Percentiles rank a stretch among this genome's conserved stretches.
phyloP scores from a whole-genome alignment of 768 basidiomycete species.

The Lentinula boryana region DNA sequence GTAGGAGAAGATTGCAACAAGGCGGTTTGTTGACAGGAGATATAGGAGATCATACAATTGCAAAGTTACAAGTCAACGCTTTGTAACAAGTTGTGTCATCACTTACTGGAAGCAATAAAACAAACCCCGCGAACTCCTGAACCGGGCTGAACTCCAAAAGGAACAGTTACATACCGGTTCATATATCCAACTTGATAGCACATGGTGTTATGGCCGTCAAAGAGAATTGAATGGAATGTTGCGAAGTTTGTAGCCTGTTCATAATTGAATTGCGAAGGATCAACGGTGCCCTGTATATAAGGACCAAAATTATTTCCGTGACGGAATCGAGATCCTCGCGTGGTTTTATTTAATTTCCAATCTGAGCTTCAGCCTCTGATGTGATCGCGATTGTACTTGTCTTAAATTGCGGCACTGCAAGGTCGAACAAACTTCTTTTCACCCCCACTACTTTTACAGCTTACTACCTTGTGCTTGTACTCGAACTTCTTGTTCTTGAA shows the following conservation, averaged over 20 bases:
- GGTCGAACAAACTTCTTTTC: conserved; percentile 32
- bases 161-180: not conserved
- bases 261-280: not conserved
- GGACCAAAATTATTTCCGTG: not conserved
- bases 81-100: not conserved
- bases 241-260: not conserved
- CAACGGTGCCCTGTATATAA: not conserved
- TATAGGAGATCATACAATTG: too few species aligned
- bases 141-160: not conserved
- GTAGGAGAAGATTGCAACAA: too few species aligned
- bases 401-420: conserved; percentile 32
- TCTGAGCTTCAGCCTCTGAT: conserved; percentile 33
- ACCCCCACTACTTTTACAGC: conserved; percentile 32
- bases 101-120: not conserved
- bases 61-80: too few species aligned
- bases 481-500: conserved; percentile 17
- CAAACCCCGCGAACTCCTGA: not conserved
- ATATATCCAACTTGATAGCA: not conserved
- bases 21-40: too few species aligned
- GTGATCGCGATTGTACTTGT: conserved; percentile 53
- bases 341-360: not conserved
- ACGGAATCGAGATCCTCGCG: not conserved
- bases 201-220: not conserved
- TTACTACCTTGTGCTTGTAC: conserved; percentile 2
- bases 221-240: not conserved